Conservation (phyloP, 2,329 filamentous ascomycete genomes). For the Nemania bipapillata region DNA sequence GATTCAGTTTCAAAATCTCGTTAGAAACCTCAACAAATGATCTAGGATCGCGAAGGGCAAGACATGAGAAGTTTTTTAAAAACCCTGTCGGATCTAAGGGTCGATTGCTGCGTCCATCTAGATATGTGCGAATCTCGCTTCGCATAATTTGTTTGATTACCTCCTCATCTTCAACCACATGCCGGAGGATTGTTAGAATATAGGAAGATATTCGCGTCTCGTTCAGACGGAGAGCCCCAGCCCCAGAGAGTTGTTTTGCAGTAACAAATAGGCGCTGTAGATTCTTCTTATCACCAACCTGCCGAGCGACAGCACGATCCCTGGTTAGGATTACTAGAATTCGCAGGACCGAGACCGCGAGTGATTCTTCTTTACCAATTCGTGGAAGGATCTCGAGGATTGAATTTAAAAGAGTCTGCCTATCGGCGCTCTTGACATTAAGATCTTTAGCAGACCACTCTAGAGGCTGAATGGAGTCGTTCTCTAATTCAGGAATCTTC, state of each 20-base stretch:
- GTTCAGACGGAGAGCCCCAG: slow-evolving; percentile 77
- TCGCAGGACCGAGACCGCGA: slow-evolving; percentile 84
- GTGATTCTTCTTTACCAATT: slow-evolving; percentile 84
- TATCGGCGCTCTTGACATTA: slow-evolving; percentile 72
- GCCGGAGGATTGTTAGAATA: slow-evolving; percentile 87
- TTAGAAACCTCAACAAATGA: slow-evolving; percentile 89
- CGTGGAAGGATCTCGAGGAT: slow-evolving; percentile 86
- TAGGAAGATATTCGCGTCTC: slow-evolving; percentile 65
- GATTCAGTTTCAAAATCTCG: slow-evolving; percentile 79
- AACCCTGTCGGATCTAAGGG: slow-evolving; percentile 77
- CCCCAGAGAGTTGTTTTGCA: slow-evolving; percentile 88
- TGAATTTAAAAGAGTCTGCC: slow-evolving; percentile 75
- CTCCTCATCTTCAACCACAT: slow-evolving; percentile 93
- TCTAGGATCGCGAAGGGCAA: slow-evolving; percentile 82
- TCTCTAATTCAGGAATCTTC: slow-evolving; percentile 66
- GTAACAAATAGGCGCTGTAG: slow-evolving; percentile 92
- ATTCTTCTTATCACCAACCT: slow-evolving; percentile 86
- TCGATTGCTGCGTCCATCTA: slow-evolving; percentile 69
- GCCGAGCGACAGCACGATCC: slow-evolving; percentile 76
- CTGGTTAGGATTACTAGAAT: slow-evolving; percentile 90
- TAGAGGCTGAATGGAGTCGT: slow-evolving; percentile 62
- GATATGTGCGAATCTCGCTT: slow-evolving; percentile 83
- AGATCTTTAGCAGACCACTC: slow-evolving; percentile 69
- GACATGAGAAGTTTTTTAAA: slow-evolving; percentile 78
- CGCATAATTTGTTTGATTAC: slow-evolving; percentile 92